phyloP scores from a whole-genome alignment of 2,329 filamentous ascomycete species.

The Pseudonectria buxi region DNA sequence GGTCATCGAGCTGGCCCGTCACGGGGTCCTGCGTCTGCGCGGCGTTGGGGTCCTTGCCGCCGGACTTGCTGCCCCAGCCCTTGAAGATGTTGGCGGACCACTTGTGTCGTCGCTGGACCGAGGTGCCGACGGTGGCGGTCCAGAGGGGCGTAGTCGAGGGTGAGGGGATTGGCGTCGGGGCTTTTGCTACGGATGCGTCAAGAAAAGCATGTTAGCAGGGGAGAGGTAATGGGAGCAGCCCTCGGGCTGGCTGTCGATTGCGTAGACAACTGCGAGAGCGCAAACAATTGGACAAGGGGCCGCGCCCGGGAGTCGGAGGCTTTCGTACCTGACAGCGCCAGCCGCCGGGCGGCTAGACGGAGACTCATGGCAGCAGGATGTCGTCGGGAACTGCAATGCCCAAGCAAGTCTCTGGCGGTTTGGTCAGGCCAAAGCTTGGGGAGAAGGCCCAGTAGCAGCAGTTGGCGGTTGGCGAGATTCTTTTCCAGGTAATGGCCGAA shows the following conservation, averaged over 20 bases:
- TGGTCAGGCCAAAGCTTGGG: slow-evolving; percentile 6
- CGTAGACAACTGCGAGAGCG: too few species aligned
- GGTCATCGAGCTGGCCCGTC: slow-evolving; percentile 34
- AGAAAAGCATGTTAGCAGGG: slow-evolving; percentile 10
- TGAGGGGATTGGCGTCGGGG: slow-evolving; percentile 10
- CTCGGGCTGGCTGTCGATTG: too few species aligned
- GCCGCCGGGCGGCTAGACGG: slow-evolving; percentile 54
- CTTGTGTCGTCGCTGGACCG: slow-evolving; percentile 33
- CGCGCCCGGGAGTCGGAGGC: too few species aligned
- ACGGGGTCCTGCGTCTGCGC: slow-evolving; percentile 16
- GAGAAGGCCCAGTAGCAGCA: too few species aligned
- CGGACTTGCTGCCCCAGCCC: slow-evolving; percentile 26
- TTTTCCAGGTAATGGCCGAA: slow-evolving; percentile 18
- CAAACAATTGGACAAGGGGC: too few species aligned
- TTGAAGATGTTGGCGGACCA: slow-evolving; percentile 37
- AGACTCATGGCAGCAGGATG: slow-evolving; percentile 51
- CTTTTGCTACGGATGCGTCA: slow-evolving; percentile 12
- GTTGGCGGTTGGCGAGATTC: slow-evolving; percentile 13
- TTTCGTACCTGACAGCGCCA: slow-evolving; percentile 52
- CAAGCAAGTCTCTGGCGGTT: slow-evolving; percentile 12
- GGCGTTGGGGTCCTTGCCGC: slow-evolving; percentile 26
- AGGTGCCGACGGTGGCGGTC: slow-evolving; percentile 10
- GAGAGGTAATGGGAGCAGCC: slow-evolving; percentile 3
- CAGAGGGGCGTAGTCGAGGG: slow-evolving; percentile 12
- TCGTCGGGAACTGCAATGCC: slow-evolving; percentile 14